Percentiles rank a stretch among this genome's conserved stretches.
These are phyloP conservation scores for Fusarium nematophilum DNA, from an alignment of 2,329 filamentous ascomycete genomes.

Conservation along the genomic window DNA sequence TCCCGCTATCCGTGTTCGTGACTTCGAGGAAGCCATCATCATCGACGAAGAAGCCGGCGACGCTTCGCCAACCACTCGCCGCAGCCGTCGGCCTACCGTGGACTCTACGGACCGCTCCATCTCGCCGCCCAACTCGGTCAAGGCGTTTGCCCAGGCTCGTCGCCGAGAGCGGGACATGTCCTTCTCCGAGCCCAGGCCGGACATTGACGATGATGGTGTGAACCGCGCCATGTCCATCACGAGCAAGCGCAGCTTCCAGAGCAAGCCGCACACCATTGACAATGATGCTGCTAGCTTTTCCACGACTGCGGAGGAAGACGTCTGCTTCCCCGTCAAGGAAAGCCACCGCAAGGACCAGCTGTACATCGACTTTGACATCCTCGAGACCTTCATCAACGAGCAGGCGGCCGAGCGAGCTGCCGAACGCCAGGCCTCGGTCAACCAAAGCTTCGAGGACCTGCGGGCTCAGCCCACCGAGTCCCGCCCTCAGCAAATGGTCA, in stretches of 20 bases:
- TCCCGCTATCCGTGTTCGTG: slow-evolving; percentile 68
- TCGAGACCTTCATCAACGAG: slow-evolving; percentile 87
- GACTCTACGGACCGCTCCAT: slow-evolving; percentile 72
- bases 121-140: slow-evolving; percentile 96
- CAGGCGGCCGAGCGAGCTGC: slow-evolving; percentile 58
- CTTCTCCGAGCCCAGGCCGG: slow-evolving; percentile 59
- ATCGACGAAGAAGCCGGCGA: slow-evolving; percentile 77
- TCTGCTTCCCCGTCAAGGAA: slow-evolving; percentile 86
- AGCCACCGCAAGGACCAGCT: slow-evolving; percentile 76
- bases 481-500: slow-evolving; percentile 55
- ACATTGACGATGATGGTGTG: slow-evolving; percentile 61
- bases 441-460: slow-evolving; percentile 49
- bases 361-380: slow-evolving; percentile 90
- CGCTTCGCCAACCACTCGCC: slow-evolving; percentile 55
- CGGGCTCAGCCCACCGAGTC: slow-evolving; percentile 43
- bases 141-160: slow-evolving; percentile 92
- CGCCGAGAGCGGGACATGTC: slow-evolving; percentile 81
- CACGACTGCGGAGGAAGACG: slow-evolving; percentile 83
- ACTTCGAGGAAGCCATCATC: slow-evolving; percentile 87
- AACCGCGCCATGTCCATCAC: slow-evolving; percentile 77
- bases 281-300: slow-evolving; percentile 71
- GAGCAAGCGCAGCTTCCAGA: slow-evolving; percentile 70
- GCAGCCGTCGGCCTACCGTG: slow-evolving; percentile 66
- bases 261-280: slow-evolving; percentile 69
- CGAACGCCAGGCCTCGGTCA: slow-evolving; percentile 60